Evolutionary conservation across 169 alveolate species (phyloP).

Genomic region (Eimeria praecox): DNA sequence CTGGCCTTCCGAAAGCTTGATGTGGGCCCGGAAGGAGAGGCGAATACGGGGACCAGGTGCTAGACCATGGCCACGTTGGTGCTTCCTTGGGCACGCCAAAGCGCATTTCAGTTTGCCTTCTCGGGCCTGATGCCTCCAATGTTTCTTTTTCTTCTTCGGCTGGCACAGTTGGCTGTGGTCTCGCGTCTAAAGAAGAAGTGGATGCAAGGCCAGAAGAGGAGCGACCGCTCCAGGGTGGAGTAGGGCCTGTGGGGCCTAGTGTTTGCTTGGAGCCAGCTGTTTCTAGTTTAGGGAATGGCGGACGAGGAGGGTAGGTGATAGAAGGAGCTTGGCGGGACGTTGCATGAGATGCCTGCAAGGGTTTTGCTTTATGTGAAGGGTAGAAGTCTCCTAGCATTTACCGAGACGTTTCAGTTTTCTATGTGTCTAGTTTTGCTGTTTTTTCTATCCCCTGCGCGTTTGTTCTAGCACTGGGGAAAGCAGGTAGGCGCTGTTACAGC

Average conservation of each 20-base stretch:
- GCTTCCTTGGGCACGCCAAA: no score
- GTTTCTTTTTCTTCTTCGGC: neutral
- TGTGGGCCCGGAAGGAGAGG: no score
- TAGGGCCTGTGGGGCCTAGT: neutral
- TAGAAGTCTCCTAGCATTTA: no score
- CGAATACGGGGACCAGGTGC: no score
- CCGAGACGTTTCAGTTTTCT: no score
- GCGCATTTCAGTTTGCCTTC: neutral
- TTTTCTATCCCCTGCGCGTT: neutral
- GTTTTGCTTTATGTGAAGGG: no score
- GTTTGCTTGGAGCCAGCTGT: neutral
- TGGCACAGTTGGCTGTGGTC: neutral
- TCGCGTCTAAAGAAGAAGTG: neutral
- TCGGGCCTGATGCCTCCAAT: neutral
- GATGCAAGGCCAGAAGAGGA: neutral
- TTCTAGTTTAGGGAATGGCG: neutral
- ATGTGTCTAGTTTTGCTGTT: no score
- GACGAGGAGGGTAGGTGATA: neutral
- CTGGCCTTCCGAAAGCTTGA: no score
- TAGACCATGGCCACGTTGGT: no score
- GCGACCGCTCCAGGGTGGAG: neutral
- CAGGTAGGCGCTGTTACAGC: no score
- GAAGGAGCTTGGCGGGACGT: no score
- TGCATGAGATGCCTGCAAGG: no score
- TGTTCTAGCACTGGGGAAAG: neutral